Base-by-base conservation (phyloP, 148 eudicot genomes). In the Cornus florida region DNA sequence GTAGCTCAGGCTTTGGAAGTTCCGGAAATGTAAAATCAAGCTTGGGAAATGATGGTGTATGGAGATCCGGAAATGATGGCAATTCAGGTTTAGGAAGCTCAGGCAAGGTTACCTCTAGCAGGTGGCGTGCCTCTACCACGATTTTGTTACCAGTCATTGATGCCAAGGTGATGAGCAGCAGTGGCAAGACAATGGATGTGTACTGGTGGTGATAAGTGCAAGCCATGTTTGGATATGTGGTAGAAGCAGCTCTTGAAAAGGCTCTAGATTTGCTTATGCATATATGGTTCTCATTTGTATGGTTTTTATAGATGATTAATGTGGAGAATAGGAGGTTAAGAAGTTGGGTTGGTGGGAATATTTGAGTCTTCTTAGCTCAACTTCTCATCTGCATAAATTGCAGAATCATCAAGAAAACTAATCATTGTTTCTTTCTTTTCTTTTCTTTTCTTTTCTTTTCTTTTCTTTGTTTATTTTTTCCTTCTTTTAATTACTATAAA, bases 41-140 rank as follows among this genome's bases (percentile, higher is more conserved):
- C 57, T 67, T 50, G 8, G 83, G 75, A 4, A 70, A 8, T 17
- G 69, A 78, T 7, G 38, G 38, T 35, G 2, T 35, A 2, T 2
- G 38, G 38, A 35, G 38, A 35, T 35, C 38, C 1, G 38, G 38
- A 35, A 35, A 35, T 35, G 19, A 7, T 17, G 83, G 83, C 69
- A 66, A 17, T 59, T 68, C 50, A 1, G 66, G 62, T 35, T 70
- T 70, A 10, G 80, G 78, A 22, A 75, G 33, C 75, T 81, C 75
- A 14, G 83, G 83, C 79, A 81, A 62, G 32, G 24, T 65, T 59
- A 62, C 23, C 24, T 81, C 79, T 7, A 81, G 72, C 46, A 81
- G 74, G n/a, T 75, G 46, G 14, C 83, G 50, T 23, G 83, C 74
- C n/a, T 69, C 75, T 69, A 75, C 75, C 13, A 67, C 3, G 0